Conservation (phyloP, 202 grass and related monocot genomes). For the Setaria viridis region DNA sequence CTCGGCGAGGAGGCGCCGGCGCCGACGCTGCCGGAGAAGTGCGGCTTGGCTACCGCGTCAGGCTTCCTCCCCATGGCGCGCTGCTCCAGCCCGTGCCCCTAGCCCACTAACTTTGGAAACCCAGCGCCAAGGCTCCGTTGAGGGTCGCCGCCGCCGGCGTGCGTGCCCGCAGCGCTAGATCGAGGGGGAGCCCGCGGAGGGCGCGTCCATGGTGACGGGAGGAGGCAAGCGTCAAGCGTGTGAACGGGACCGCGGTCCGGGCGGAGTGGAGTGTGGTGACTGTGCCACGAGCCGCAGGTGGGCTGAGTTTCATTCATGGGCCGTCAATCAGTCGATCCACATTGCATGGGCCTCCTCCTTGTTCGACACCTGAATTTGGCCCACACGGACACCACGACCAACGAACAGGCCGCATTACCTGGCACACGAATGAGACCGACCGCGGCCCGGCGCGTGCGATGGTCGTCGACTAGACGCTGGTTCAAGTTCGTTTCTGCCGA, state of each 20-base stretch:
- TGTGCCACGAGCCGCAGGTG: background rate
- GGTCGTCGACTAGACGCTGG: background rate
- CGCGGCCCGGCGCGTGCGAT: no score
- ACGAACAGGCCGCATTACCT: no score
- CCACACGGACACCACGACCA: background rate
- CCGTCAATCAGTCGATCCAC: background rate
- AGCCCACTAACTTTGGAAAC: background rate
- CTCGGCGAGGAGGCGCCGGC: slow-evolving; percentile 42
- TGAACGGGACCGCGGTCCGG: background rate
- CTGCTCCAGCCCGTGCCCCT: background rate
- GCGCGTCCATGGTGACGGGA: slow-evolving; percentile 45
- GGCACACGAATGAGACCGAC: no score
- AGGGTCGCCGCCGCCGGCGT: background rate
- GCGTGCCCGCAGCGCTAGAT: slow-evolving; percentile 37
- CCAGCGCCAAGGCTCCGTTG: background rate
- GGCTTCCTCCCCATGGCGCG: slow-evolving; percentile 57
- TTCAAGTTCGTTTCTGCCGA: background rate
- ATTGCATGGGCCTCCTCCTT: background rate
- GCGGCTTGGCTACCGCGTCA: slow-evolving; percentile 45
- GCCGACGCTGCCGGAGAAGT: slow-evolving; percentile 10
- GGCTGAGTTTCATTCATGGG: background rate
- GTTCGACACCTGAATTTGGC: background rate
- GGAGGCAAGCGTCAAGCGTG: background rate
- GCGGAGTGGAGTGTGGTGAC: slow-evolving; percentile 15
- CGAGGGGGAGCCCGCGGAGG: slow-evolving; percentile 35